Evolutionary conservation across 2,329 filamentous ascomycete species (phyloP).

Genomic region (Beauveria pseudobassiana): DNA sequence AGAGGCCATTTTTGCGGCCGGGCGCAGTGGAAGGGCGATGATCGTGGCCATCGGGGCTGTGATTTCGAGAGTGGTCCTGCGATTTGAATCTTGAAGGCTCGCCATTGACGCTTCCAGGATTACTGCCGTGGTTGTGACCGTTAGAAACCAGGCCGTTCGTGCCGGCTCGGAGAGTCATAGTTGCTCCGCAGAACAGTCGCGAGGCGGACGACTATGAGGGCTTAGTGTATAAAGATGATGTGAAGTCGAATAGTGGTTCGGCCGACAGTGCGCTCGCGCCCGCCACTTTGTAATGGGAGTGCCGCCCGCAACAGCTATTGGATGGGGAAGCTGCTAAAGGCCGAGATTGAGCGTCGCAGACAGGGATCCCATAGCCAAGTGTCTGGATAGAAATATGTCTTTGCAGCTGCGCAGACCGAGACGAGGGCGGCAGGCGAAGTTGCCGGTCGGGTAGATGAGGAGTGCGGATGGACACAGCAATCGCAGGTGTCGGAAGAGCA

Average conservation of each 20-base stretch:
- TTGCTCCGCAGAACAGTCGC: neutral
- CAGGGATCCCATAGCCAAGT: neutral
- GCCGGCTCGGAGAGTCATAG: constrained; percentile 1
- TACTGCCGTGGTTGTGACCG: constrained; percentile 4
- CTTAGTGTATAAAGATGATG: neutral
- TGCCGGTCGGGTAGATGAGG: neutral
- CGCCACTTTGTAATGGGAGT: neutral
- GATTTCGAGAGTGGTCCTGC: constrained; percentile 3
- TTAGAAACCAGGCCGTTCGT: constrained; percentile 3
- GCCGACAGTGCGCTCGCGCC: neutral
- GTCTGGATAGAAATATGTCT: neutral
- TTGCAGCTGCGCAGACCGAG: neutral
- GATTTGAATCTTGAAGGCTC: constrained; percentile 7
- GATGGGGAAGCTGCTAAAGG: neutral
- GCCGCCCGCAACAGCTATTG: neutral
- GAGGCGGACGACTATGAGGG: neutral
- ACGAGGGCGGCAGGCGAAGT: neutral
- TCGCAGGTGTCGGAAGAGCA: neutral
- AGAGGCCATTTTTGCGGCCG: constrained; percentile 30
- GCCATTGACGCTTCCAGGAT: constrained; percentile 6
- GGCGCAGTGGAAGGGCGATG: constrained; percentile 40
- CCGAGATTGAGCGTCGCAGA: neutral
- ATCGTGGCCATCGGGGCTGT: constrained; percentile 16
- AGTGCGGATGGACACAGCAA: neutral
- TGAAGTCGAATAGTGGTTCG: neutral